Evolutionary conservation across 768 basidiomycete genomes (phyloP).

Genomic region (Leccinum arenicola): DNA sequence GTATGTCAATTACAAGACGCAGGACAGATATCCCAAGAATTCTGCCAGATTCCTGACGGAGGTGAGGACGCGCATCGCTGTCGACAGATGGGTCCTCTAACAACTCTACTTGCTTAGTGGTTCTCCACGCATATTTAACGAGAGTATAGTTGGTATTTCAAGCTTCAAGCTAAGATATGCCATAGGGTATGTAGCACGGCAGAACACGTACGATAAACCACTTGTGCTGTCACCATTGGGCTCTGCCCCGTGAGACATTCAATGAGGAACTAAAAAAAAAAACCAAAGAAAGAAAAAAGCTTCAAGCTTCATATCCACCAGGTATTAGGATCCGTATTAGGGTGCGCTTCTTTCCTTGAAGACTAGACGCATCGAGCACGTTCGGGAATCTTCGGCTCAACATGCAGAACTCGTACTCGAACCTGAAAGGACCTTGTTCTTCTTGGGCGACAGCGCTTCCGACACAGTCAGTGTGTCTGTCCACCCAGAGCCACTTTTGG

Average conservation of each 20-base stretch:
- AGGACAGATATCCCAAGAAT: constrained; percentile 65
- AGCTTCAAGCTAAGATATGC: neutral
- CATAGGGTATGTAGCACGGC: neutral
- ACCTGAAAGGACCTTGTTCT: constrained; percentile 6
- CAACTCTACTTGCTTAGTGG: neutral
- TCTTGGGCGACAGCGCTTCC: constrained; percentile 26
- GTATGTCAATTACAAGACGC: constrained; percentile 71
- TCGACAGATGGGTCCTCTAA: neutral
- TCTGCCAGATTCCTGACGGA: constrained; percentile 59
- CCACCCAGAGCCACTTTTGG: constrained; percentile 31
- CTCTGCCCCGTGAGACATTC: neutral
- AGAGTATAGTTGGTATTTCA: neutral
- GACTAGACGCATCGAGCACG: neutral
- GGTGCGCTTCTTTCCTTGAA: neutral
- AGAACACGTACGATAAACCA: neutral
- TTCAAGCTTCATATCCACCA: neutral
- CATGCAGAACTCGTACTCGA: neutral
- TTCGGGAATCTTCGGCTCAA: neutral
- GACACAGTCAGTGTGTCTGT: constrained; percentile 37
- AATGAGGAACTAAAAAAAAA: neutral
- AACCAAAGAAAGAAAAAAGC: neutral
- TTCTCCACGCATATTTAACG: constrained; percentile 2
- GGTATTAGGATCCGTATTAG: neutral
- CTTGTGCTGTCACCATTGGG: neutral
- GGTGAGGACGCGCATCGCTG: constrained; percentile 32